These are phyloP conservation scores for Suillus paluster DNA, from an alignment of 768 basidiomycete species.

Conservation along the genomic window DNA sequence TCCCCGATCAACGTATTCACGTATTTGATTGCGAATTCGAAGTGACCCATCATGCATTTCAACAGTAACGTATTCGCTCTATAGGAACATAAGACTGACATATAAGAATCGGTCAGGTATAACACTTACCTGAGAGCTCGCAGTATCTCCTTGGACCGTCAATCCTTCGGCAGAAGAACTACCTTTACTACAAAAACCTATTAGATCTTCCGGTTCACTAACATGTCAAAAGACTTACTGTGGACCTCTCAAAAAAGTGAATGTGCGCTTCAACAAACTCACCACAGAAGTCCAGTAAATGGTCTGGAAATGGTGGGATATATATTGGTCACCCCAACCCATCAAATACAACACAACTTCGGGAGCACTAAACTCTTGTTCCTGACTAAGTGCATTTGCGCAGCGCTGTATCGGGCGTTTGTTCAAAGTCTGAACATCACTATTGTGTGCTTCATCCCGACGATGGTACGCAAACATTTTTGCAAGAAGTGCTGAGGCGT, in stretches of 20 bases:
- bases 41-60: not conserved
- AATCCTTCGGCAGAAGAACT: too few relatives aligned
- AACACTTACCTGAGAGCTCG: too few relatives aligned
- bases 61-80: not conserved
- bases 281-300: not conserved
- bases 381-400: conserved; percentile 21
- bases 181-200: too few relatives aligned
- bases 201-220: too few relatives aligned
- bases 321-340: conserved; percentile 6
- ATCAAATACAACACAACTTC: conserved; percentile 11
- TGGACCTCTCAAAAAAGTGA: not conserved
- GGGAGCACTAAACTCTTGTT: conserved; percentile 10
- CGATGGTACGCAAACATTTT: not conserved
- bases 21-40: not conserved
- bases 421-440: not conserved
- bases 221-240: too few relatives aligned
- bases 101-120: too few relatives aligned
- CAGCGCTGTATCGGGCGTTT: conserved; percentile 36
- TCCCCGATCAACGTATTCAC: not conserved
- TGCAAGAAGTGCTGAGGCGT: not conserved
- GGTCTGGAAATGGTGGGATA: conserved; percentile 8
- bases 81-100: too few relatives aligned
- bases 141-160: too few relatives aligned
- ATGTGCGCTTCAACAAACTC: not conserved
- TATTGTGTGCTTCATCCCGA: not conserved